Base-by-base conservation (phyloP, 2,329 filamentous ascomycete species). In the Verticillium tricorpus region DNA sequence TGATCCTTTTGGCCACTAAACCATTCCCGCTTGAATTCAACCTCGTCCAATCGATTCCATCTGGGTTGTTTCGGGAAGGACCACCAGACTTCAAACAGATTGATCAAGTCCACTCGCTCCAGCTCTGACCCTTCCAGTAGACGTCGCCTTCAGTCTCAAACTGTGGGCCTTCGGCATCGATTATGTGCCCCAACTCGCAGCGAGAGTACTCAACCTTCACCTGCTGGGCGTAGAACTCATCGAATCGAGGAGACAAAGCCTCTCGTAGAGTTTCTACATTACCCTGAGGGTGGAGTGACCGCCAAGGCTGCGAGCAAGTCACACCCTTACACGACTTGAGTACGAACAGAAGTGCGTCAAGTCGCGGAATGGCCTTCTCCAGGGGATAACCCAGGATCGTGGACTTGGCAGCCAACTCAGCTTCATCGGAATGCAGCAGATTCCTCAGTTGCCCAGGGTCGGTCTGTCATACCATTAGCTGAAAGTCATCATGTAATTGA, bases 271-370 rank as follows among this genome's bases (percentile, higher is more conserved):
- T 82, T 39, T 69, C 71, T 1, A 88, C 84, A 60, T 80, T 71
- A 0, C 82, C 82, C 3, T 71, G 73, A 0, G 84, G 83, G 66
- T 87, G 84, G 12, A 88, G 74, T 1, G 78, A 76, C 5, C 71
- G 69, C 85, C 85, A 89, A 0, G 86, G 85, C 35, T 78, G 71
- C 5, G 78, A 72, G 68, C 85, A 88, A 0, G 77, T 76, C 2
- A 72, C 66, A 2, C 77, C 82, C 68, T 82, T 81, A 74, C 85
- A 88, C 1, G 83, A 83, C 73, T 88, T 88, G 56, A 85, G 77
- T 1, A 87, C 82, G 57, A 88, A 75, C 12, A 88, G 74, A 0
- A 88, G 76, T 1, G 84, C 76, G 65, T 88, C 85, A 0, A 89
- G 76, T 5, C 84, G 79, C n/a, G 76, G 70, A n/a, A 80, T 67